These are phyloP conservation scores for Cercospora janseana DNA, from an alignment of 2,329 filamentous ascomycete species.

Conservation along the genomic window DNA sequence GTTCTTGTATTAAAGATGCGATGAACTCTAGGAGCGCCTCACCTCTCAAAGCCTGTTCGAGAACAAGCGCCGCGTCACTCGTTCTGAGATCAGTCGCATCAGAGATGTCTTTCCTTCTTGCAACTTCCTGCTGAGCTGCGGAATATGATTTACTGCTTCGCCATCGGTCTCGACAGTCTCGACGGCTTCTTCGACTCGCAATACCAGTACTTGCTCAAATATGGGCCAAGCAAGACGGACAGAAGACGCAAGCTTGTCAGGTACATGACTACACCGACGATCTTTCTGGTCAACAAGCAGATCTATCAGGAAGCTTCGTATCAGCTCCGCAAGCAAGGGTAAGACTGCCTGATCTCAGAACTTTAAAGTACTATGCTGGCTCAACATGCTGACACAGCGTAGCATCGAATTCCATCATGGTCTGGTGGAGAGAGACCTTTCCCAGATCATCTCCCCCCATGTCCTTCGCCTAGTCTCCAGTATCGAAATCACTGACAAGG, in stretches of 20 bases:
- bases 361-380: background rate
- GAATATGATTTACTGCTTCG: slow-evolving; percentile 29
- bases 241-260: background rate
- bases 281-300: slow-evolving; percentile 39
- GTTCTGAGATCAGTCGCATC: slow-evolving; percentile 21
- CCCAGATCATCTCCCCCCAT: slow-evolving; percentile 25
- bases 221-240: slow-evolving; percentile 9
- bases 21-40: slow-evolving; percentile 16
- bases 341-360: background rate
- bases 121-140: slow-evolving; percentile 32
- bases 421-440: slow-evolving; percentile 20
- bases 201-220: slow-evolving; percentile 8
- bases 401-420: slow-evolving; percentile 35
- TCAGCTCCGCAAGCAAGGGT: slow-evolving; percentile 27
- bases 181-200: slow-evolving; percentile 25
- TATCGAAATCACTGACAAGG: slow-evolving; percentile 76
- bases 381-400: slow-evolving; percentile 16
- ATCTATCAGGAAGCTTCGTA: slow-evolving; percentile 36
- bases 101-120: slow-evolving; percentile 32
- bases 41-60: slow-evolving; percentile 20
- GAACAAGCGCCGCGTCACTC: slow-evolving; percentile 26
- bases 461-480: slow-evolving; percentile 31
- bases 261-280: slow-evolving; percentile 28
- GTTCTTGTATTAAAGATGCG: slow-evolving; percentile 6
- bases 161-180: slow-evolving; percentile 26